Evolutionary conservation across 2,329 filamentous ascomycete species (phyloP), one percentile per base, ranked within the genome.

Genomic region (Lachnellula arida): DNA sequence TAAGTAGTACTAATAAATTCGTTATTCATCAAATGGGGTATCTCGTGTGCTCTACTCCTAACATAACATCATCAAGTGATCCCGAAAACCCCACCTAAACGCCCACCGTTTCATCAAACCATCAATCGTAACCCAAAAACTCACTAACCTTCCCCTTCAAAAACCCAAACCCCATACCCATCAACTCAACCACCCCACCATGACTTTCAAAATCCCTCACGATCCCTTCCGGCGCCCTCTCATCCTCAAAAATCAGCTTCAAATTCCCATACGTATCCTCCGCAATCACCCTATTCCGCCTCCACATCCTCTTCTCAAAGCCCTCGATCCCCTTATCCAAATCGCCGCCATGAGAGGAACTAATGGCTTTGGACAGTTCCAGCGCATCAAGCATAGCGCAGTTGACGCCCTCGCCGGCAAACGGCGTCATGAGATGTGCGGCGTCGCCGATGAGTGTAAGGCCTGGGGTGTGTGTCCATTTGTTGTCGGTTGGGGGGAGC

Each of bases 401-500:
- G 51, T 72, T 74, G 3, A 66, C 68, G n/a, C 61, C 77, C 34
- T 75, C 76, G 2, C 77, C 77, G 0, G 71, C 72, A 59, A 73
- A 76, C 1, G 74, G 74, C 1, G 73, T 73, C 72, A 76, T 75
- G 5, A 78, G 54, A 63, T 79, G 76, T 7, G 76, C 76, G 4
- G 76, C 74, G 61, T 80, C 76, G 2, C 78, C 78, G 11, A 79
- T 62, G 25, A 81, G 66, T 1, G 78, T 77, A 5, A 76, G 66
- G 1, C 76, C 75, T 9, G 5, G 19, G n/a, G 39, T 47, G 14
- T 54, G 46, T 34, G 52, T 46, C 61, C 61, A 63, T 6, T 14
- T 39, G 12, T 50, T 19, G 25, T 49, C 55, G 4, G 47, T n/a
- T n/a, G n/a, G 22, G 14, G 61, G 61, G 22, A 60, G 46, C 51